Evolutionary conservation across 2,329 filamentous ascomycete species (phyloP).

Genomic region (Emydomyces testavorans): DNA sequence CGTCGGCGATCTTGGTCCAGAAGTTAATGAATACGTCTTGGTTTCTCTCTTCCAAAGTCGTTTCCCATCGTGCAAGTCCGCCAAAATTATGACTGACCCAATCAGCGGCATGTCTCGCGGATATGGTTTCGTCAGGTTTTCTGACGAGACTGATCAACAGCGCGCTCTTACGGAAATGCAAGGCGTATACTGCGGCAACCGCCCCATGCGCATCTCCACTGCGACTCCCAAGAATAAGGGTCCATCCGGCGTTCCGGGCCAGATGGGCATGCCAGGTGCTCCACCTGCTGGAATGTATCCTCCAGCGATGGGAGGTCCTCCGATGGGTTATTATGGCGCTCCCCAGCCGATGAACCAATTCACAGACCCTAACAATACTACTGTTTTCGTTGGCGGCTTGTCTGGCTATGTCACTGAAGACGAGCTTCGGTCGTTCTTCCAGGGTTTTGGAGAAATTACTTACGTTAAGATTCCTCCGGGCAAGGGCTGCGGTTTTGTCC

Average conservation of each 20-base stretch:
- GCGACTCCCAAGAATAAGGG: conserved; percentile 88
- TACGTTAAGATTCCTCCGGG: conserved; percentile 99
- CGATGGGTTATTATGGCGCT: conserved; percentile 56
- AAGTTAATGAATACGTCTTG: conserved; percentile 96
- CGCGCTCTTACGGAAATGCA: conserved; percentile 96
- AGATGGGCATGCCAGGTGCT: conserved; percentile 40
- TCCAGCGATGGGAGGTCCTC: conserved; percentile 50
- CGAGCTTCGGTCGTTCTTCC: conserved; percentile 99
- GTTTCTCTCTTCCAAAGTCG: conserved; percentile 94
- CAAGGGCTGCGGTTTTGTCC: conserved; percentile 97
- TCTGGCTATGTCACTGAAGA: conserved; percentile 98
- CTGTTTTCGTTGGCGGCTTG: conserved; percentile 92
- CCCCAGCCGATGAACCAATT: conserved; percentile 96
- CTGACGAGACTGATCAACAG: conserved; percentile 90
- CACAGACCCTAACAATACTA: conserved; percentile 98
- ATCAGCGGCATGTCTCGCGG: conserved; percentile 95
- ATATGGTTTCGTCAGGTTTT: conserved; percentile 96
- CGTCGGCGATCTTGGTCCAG: conserved; percentile 90
- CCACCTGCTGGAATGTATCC: conserved; percentile 53
- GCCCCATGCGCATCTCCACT: conserved; percentile 96
- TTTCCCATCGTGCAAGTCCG: conserved; percentile 95
- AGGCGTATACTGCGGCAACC: conserved; percentile 96
- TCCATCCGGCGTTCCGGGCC: conserved; percentile 41
- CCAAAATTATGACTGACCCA: conserved; percentile 99
- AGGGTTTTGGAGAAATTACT: conserved; percentile 97